A percentile compares a stretch with the other conserved stretches of the same genome.
Evolutionary conservation across 495 filamentous ascomycete species (phyloP).

Genomic region (Acidomyces sp.): DNA sequence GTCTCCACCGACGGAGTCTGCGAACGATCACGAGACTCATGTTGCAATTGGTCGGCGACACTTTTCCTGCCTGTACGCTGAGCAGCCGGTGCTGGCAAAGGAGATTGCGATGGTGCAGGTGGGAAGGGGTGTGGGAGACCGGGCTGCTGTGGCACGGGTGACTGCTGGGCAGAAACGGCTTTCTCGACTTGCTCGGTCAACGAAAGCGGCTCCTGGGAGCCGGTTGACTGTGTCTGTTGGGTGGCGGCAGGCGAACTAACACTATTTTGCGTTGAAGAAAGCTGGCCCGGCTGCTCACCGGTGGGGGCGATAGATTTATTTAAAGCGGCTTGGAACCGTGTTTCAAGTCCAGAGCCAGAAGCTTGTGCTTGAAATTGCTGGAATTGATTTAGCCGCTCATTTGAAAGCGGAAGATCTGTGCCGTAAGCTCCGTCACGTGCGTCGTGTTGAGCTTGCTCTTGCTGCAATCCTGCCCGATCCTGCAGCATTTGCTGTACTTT

Average conservation of each 20-base stretch:
- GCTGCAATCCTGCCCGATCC: slow-evolving; percentile 47
- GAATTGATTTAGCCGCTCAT: slow-evolving; percentile 52
- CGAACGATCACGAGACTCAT: slow-evolving; percentile 50
- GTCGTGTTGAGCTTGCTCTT: slow-evolving; percentile 52
- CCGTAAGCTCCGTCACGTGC: slow-evolving; percentile 28
- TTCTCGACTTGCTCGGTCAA: slow-evolving; percentile 83
- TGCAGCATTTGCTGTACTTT: slow-evolving; percentile 47
- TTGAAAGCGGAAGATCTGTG: slow-evolving; percentile 40
- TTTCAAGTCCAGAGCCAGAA: slow-evolving; percentile 4
- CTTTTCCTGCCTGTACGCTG: slow-evolving; percentile 65
- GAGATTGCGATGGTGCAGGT: slow-evolving; percentile 59
- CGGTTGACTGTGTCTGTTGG: slow-evolving; percentile 11
- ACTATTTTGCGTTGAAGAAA: slow-evolving; percentile 14
- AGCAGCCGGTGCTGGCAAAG: slow-evolving; percentile 73
- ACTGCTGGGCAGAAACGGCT: slow-evolving; percentile 54
- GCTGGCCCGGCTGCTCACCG: slow-evolving; percentile 8
- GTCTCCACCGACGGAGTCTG: slow-evolving; percentile 48
- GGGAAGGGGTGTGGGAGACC: slow-evolving; percentile 69
- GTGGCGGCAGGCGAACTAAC: slow-evolving; percentile 10
- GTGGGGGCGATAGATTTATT: background rate
- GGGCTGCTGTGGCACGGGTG: slow-evolving; percentile 37
- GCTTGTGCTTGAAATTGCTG: slow-evolving; percentile 35
- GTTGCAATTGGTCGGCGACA: slow-evolving; percentile 63
- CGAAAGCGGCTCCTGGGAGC: slow-evolving; percentile 37
- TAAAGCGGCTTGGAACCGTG: slow-evolving; percentile 13